A percentile compares a stretch with the other conserved stretches of the same genome.
These are phyloP conservation scores for Entomortierella lignicola DNA, from an alignment of 192 early-diverging fungal species.

Conservation along the genomic window DNA sequence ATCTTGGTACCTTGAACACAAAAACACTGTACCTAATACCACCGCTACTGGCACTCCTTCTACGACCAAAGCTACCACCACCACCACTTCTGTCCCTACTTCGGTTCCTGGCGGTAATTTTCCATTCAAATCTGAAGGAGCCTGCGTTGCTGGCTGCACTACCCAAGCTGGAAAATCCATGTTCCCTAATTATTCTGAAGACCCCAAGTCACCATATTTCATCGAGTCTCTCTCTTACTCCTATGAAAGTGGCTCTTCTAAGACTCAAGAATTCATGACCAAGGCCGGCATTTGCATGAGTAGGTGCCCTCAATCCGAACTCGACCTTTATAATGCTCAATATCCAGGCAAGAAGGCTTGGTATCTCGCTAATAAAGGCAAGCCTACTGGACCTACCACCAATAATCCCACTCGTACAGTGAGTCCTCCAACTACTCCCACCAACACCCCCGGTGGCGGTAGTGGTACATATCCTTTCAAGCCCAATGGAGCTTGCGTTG, in stretches of 20 bases:
- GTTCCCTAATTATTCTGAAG: constrained; percentile 37
- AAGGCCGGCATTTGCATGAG: constrained; percentile 1
- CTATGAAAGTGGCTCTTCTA: not conserved
- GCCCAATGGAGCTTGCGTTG: constrained; percentile 28
- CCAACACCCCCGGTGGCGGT: not conserved
- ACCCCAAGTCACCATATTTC: constrained; percentile 24
- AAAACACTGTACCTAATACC: constrained; percentile 1
- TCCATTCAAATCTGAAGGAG: constrained; percentile 19
- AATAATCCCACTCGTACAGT: not conserved
- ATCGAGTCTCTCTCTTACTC: not conserved
- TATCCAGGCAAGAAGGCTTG: constrained; percentile 15
- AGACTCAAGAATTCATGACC: not conserved
- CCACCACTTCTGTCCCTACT: constrained; percentile 10
- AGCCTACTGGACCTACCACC: not conserved
- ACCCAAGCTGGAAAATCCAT: constrained; percentile 14
- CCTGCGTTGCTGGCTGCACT: constrained; percentile 18
- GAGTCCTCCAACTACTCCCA: not conserved
- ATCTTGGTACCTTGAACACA: constrained; percentile 24
- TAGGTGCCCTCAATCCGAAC: constrained; percentile 10
- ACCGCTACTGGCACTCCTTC: not conserved
- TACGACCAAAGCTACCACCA: constrained; percentile 1
- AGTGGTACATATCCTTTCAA: constrained; percentile 27
- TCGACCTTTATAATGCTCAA: constrained; percentile 14
- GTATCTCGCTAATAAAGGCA: constrained; percentile 18
- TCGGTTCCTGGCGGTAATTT: not conserved